phyloP scores from a whole-genome alignment of 257 asterid genomes.

The Scutellaria baicalensis region DNA sequence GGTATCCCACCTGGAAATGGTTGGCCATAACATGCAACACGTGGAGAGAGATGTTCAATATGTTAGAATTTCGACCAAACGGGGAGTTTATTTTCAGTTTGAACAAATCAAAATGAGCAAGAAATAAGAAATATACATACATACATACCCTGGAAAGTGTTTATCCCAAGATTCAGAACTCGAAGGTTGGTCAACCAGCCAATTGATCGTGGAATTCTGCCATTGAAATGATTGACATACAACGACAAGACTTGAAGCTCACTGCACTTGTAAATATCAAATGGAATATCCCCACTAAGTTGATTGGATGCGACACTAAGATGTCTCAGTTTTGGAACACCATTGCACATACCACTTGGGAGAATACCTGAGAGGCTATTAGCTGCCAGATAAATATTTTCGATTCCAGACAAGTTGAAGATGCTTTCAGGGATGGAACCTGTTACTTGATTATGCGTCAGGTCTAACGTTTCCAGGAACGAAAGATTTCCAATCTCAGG shows the following conservation, averaged over 20 bases:
- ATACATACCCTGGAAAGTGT: slow-evolving; percentile 20
- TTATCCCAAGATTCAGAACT: slow-evolving; percentile 15
- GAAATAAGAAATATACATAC: too few species aligned
- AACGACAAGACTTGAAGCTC: slow-evolving; percentile 5
- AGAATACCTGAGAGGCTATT: slow-evolving; percentile 26
- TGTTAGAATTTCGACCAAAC: too few species aligned
- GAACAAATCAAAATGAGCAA: too few species aligned
- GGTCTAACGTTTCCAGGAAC: slow-evolving; percentile 7
- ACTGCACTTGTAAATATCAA: slow-evolving; percentile 23
- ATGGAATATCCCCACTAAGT: slow-evolving; percentile 26
- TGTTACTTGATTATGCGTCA: slow-evolving; percentile 19
- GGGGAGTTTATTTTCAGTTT: too few species aligned
- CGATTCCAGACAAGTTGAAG: slow-evolving; percentile 23
- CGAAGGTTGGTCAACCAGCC: slow-evolving; percentile 12
- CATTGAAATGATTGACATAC: slow-evolving; percentile 24
- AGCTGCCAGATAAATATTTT: slow-evolving; percentile 14
- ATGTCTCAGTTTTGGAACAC: not conserved
- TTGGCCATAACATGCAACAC: too few species aligned
- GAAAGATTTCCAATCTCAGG: slow-evolving; percentile 25
- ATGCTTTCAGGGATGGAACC: slow-evolving; percentile 22
- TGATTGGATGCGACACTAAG: slow-evolving; percentile 15
- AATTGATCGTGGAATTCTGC: slow-evolving; percentile 25
- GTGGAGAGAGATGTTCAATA: too few species aligned
- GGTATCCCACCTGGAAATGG: slow-evolving; percentile 35
- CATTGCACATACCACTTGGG: slow-evolving; percentile 6